phyloP scores from a whole-genome alignment of 768 basidiomycete species.

The Leucocoprinus birnbaumii region DNA sequence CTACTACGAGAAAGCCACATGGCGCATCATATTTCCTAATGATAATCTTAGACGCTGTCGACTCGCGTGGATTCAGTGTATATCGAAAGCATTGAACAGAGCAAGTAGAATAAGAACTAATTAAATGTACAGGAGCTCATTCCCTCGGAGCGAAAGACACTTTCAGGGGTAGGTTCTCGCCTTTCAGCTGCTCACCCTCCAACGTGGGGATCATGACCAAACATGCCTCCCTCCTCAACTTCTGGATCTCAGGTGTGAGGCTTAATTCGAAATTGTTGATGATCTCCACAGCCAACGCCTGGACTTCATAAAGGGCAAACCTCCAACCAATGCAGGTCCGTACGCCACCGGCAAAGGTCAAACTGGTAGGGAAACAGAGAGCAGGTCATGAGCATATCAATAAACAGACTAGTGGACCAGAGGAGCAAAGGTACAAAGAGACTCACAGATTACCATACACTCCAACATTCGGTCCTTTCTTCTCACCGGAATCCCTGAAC shows the following conservation, averaged over 20 bases:
- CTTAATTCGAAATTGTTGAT: constrained; percentile 57
- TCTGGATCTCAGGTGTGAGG: constrained; percentile 34
- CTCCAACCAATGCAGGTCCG: constrained; percentile 49
- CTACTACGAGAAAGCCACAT: too few relatives aligned
- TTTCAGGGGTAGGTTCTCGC: constrained; percentile 40
- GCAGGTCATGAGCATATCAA: background rate
- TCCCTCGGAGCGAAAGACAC: constrained; percentile 37
- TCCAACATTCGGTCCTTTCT: constrained; percentile 40
- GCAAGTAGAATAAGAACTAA: background rate
- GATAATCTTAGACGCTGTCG: too few relatives aligned
- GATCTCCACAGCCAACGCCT: constrained; percentile 55
- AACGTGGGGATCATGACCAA: constrained; percentile 47
- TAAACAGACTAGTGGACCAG: background rate
- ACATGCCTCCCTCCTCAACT: constrained; percentile 41
- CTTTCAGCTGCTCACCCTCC: constrained; percentile 41
- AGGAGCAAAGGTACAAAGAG: too few relatives aligned
- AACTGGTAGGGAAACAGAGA: constrained; percentile 19
- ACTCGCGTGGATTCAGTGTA: too few relatives aligned
- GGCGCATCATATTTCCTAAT: too few relatives aligned
- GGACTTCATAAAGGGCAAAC: constrained; percentile 54
- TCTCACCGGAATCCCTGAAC: constrained; percentile 34
- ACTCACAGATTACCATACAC: constrained; percentile 47
- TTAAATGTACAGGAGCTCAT: constrained; percentile 9
- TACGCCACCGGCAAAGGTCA: constrained; percentile 47
- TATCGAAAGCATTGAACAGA: too few relatives aligned